phyloP scores from a whole-genome alignment of 768 basidiomycete species.

The Calocybe indica region DNA sequence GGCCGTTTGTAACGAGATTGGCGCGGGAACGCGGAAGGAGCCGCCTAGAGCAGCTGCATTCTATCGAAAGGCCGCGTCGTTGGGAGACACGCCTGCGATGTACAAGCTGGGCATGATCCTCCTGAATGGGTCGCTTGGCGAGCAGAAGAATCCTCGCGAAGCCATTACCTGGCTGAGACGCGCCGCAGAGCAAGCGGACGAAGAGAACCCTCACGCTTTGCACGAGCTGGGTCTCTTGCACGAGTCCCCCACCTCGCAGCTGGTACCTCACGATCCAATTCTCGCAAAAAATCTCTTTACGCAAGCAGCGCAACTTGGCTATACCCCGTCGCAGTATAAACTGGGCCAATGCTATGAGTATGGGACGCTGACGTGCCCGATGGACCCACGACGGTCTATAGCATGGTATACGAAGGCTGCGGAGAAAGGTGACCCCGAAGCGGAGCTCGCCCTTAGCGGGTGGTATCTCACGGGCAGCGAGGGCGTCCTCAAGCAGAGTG shows the following conservation, averaged over 20 bases:
- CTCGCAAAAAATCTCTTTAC: conserved; percentile 85
- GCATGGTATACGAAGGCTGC: conserved; percentile 99
- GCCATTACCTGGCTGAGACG: conserved; percentile 92
- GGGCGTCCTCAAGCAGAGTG: conserved; percentile 94
- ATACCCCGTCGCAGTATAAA: conserved; percentile 91
- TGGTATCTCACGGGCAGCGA: conserved; percentile 98
- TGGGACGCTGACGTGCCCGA: conserved; percentile 79
- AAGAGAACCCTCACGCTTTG: conserved; percentile 95
- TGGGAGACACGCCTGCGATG: conserved; percentile 98
- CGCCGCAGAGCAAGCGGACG: conserved; percentile 95
- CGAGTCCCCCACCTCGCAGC: conserved; percentile 58
- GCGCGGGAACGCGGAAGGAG: conserved; percentile 90
- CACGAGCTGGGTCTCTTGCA: conserved; percentile 91
- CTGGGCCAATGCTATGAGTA: conserved; percentile 95
- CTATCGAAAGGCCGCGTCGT: conserved; percentile 92
- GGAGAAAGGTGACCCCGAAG: conserved; percentile 92
- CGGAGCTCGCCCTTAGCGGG: conserved; percentile 92
- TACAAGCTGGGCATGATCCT: conserved; percentile 99
- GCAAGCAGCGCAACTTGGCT: conserved; percentile 89
- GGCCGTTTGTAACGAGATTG: conserved; percentile 98
- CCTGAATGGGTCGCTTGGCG: conserved; percentile 76
- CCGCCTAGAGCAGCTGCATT: conserved; percentile 87
- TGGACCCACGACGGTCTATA: conserved; percentile 91
- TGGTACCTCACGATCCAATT: conserved; percentile 74
- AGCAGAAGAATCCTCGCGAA: conserved; percentile 82